A percentile compares a stretch with the other conserved stretches of the same genome.
These are phyloP conservation scores for Lipomyces kockii DNA, from an alignment of 805 yeast species.

Conservation along the genomic window DNA sequence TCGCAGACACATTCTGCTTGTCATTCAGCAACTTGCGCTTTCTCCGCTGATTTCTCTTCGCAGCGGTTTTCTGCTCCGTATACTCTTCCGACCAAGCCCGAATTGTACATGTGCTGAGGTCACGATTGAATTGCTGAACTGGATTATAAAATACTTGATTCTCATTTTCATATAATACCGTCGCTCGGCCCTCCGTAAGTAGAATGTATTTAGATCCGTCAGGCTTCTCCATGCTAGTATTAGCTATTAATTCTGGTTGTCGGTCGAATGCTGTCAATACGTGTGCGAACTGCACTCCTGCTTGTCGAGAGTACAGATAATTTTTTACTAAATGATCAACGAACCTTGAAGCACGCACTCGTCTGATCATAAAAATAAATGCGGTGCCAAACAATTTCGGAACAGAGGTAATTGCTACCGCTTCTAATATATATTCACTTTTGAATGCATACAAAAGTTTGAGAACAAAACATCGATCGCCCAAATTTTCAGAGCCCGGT, in stretches of 20 bases:
- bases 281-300: neutral
- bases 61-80: slow-evolving; percentile 46
- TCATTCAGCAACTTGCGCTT: slow-evolving; percentile 24
- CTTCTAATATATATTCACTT: too few relatives aligned
- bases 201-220: slow-evolving; percentile 18
- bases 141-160: slow-evolving; percentile 93
- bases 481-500: neutral
- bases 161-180: slow-evolving; percentile 77
- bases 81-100: slow-evolving; percentile 81
- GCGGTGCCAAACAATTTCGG: neutral
- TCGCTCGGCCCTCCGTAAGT: slow-evolving; percentile 77
- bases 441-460: too few relatives aligned
- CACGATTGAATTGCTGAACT: slow-evolving; percentile 95
- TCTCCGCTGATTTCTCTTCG: slow-evolving; percentile 38
- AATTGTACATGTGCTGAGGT: slow-evolving; percentile 80
- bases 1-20: slow-evolving; percentile 13
- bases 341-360: neutral
- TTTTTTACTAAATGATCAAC: neutral
- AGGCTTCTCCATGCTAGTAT: neutral
- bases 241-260: neutral
- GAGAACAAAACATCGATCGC: neutral
- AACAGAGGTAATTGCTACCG: neutral
- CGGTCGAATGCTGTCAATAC: neutral
- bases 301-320: neutral
- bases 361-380: neutral